These are phyloP conservation scores for Pirum gemmata DNA, from an alignment of 78 protist species.

Conservation along the genomic window DNA sequence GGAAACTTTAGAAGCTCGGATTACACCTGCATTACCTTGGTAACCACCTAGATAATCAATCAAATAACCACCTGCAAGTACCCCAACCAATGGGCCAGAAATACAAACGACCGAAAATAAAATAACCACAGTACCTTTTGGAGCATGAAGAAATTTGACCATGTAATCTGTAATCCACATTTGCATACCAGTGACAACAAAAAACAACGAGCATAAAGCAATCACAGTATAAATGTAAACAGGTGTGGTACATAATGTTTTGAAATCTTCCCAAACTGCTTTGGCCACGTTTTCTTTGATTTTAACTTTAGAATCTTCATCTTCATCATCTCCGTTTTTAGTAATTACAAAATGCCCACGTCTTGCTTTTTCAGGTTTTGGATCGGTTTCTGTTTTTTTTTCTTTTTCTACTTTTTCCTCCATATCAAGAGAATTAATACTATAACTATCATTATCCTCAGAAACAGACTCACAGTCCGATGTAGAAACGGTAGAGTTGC, in stretches of 20 bases:
- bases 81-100: too few species aligned
- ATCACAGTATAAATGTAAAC: background rate
- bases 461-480: too few species aligned
- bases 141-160: background rate
- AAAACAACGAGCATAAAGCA: slow-evolving; percentile 26
- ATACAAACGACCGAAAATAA: too few species aligned
- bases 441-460: too few species aligned
- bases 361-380: background rate
- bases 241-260: background rate
- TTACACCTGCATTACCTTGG: slow-evolving; percentile 29
- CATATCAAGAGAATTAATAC: too few species aligned
- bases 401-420: background rate
- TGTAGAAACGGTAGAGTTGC: too few species aligned
- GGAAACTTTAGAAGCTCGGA: slow-evolving; percentile 13
- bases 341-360: too few species aligned
- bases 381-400: too few species aligned
- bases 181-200: slow-evolving; percentile 44
- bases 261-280: slow-evolving; percentile 15
- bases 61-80: slow-evolving; percentile 22
- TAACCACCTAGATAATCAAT: slow-evolving; percentile 27
- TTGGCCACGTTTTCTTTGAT: background rate
- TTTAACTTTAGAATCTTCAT: background rate
- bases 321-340: background rate
- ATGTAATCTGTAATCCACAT: slow-evolving; percentile 38
- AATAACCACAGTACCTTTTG: background rate